These are phyloP conservation scores for Suillus occidentalis DNA, from an alignment of 768 basidiomycete species.

Conservation along the genomic window DNA sequence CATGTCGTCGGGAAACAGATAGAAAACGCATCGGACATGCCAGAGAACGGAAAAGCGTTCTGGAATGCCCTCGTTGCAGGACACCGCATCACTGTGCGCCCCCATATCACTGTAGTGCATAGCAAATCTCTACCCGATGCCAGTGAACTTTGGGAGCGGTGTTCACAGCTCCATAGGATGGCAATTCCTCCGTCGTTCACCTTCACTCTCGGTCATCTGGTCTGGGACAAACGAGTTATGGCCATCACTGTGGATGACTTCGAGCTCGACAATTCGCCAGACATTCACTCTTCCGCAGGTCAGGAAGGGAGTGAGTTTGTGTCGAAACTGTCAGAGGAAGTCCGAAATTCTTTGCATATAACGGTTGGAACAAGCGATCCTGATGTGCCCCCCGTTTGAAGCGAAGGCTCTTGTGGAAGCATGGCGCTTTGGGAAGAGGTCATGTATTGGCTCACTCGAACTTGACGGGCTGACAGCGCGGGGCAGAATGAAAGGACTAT, in stretches of 20 bases:
- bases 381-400: conserved; percentile 62
- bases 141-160: conserved; percentile 44
- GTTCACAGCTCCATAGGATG: conserved; percentile 16
- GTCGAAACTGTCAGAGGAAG: conserved; percentile 42
- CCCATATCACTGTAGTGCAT: conserved; percentile 48
- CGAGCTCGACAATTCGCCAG: conserved; percentile 31
- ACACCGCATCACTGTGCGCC: background rate
- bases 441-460: conserved; percentile 27
- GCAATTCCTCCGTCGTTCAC: conserved; percentile 52
- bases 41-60: background rate
- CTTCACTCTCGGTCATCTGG: conserved; percentile 43
- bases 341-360: conserved; percentile 67
- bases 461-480: conserved; percentile 27
- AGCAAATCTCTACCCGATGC: conserved; percentile 42
- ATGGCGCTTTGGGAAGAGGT: conserved; percentile 43
- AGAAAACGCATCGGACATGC: background rate
- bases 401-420: conserved; percentile 62
- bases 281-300: conserved; percentile 19
- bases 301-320: conserved; percentile 49
- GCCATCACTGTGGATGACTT: conserved; percentile 71
- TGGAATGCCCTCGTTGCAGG: background rate
- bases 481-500: conserved; percentile 34
- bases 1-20: background rate
- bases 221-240: conserved; percentile 69
- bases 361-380: conserved; percentile 75